Evolutionary conservation across 1,139 yeast genomes (phyloP).

Genomic region (Zygoascus meyerae): DNA sequence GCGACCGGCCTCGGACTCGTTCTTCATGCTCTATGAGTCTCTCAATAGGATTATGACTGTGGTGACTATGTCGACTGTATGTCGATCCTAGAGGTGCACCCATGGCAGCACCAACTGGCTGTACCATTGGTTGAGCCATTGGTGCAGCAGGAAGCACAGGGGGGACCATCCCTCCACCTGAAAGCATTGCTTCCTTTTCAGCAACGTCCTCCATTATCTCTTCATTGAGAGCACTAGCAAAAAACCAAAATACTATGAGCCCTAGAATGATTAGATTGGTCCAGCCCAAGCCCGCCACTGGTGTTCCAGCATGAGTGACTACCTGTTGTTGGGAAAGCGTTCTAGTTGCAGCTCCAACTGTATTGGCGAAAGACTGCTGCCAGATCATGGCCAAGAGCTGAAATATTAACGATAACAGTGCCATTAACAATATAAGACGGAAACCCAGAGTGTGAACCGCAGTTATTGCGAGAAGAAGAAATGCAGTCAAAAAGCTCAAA

Average conservation of each 20-base stretch:
- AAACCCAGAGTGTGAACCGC: slow-evolving; percentile 17
- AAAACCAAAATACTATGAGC: not conserved
- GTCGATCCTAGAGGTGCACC: too few relatives aligned
- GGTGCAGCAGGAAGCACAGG: not conserved
- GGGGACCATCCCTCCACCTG: not conserved
- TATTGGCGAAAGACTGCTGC: slow-evolving; percentile 25
- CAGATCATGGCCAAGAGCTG: slow-evolving; percentile 25
- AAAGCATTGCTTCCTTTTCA: not conserved
- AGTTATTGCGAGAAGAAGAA: slow-evolving; percentile 17
- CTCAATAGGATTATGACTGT: not conserved
- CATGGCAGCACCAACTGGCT: too few relatives aligned
- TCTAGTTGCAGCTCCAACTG: slow-evolving; percentile 16
- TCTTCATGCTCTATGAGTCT: slow-evolving; percentile 2
- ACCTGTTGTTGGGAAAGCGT: slow-evolving; percentile 17
- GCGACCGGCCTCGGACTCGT: not conserved
- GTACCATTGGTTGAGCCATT: not conserved
- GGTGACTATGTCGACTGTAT: too few relatives aligned
- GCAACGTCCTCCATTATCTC: not conserved
- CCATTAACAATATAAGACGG: slow-evolving; percentile 19
- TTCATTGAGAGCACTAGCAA: not conserved
- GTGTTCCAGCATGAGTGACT: slow-evolving; percentile 15
- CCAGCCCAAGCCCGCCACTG: slow-evolving; percentile 26
- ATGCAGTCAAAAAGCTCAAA: slow-evolving; percentile 16
- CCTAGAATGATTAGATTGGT: slow-evolving; percentile 16
- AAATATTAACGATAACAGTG: slow-evolving; percentile 19